Percentiles rank a stretch among this genome's conserved stretches.
Evolutionary conservation across 805 yeast genomes (phyloP).

Genomic region (Kuraishia hungarica): DNA sequence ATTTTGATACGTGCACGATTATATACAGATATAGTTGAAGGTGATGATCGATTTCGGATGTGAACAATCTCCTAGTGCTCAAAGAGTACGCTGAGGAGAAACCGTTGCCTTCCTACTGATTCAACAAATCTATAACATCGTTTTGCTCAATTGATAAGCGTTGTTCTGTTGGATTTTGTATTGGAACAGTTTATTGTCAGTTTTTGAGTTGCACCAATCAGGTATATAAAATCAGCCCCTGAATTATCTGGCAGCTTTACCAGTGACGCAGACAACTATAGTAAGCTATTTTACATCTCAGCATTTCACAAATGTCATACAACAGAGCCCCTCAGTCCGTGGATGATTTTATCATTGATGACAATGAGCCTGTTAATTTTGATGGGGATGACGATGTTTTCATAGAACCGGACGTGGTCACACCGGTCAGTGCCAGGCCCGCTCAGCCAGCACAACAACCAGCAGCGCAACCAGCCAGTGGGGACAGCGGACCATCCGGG

Average conservation of each 20-base stretch:
- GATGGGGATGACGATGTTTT: slow-evolving; percentile 23
- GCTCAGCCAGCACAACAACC: not conserved
- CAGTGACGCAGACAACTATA: not conserved
- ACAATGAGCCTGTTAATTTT: slow-evolving; percentile 5
- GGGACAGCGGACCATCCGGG: slow-evolving; percentile 2
- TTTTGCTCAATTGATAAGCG: not conserved
- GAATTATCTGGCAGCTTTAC: not conserved
- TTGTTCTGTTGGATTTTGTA: not conserved
- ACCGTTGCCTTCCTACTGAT: slow-evolving; percentile 18
- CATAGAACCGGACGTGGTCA: slow-evolving; percentile 22
- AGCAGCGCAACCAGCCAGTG: not conserved
- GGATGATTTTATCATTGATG: slow-evolving; percentile 13
- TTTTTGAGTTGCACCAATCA: not conserved
- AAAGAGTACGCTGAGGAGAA: slow-evolving; percentile 12
- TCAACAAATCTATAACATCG: not conserved
- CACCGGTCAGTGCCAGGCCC: not conserved
- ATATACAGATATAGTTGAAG: slow-evolving; percentile 1
- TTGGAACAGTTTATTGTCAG: not conserved
- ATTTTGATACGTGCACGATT: not conserved
- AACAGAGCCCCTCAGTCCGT: not conserved
- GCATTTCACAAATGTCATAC: not conserved
- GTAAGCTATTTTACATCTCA: too few species aligned
- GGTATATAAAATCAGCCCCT: not conserved
- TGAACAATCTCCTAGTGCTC: slow-evolving; percentile 17
- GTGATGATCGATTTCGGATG: slow-evolving; percentile 15